Conservation (phyloP, 2,329 filamentous ascomycete genomes). For the Daldinia sp. region DNA sequence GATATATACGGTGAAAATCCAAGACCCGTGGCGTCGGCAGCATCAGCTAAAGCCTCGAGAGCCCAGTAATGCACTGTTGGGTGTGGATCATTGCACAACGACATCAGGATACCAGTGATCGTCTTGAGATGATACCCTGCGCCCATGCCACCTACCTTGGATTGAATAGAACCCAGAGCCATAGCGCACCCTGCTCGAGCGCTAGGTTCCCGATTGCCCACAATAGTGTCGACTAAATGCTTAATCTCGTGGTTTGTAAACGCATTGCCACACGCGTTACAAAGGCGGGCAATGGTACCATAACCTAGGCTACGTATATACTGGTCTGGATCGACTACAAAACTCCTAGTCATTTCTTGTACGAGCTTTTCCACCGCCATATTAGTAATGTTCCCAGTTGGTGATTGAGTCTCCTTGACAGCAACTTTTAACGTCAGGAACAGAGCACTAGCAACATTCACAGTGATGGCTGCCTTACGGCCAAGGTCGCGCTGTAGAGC, state of each 20-base stretch:
- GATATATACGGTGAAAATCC: constrained; percentile 92
- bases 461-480: constrained; percentile 86
- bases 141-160: constrained; percentile 96
- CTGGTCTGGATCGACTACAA: constrained; percentile 83
- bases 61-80: constrained; percentile 97
- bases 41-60: constrained; percentile 83
- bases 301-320: constrained; percentile 87
- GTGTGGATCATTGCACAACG: constrained; percentile 92
- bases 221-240: constrained; percentile 90
- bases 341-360: constrained; percentile 75
- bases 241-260: constrained; percentile 93
- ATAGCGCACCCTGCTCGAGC: constrained; percentile 94
- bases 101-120: constrained; percentile 98
- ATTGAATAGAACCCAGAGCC: constrained; percentile 91
- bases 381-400: constrained; percentile 76
- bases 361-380: constrained; percentile 83
- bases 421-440: constrained; percentile 83
- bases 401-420: constrained; percentile 78
- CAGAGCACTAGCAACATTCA: constrained; percentile 87
- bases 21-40: constrained; percentile 90
- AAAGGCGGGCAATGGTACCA: constrained; percentile 84
- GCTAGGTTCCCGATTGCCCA: constrained; percentile 90
- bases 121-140: constrained; percentile 96
- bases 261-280: constrained; percentile 81
- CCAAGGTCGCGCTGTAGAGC: constrained; percentile 85